Base-by-base conservation (phyloP, 352 stramenopile species). In the Phytophthora syringae region DNA sequence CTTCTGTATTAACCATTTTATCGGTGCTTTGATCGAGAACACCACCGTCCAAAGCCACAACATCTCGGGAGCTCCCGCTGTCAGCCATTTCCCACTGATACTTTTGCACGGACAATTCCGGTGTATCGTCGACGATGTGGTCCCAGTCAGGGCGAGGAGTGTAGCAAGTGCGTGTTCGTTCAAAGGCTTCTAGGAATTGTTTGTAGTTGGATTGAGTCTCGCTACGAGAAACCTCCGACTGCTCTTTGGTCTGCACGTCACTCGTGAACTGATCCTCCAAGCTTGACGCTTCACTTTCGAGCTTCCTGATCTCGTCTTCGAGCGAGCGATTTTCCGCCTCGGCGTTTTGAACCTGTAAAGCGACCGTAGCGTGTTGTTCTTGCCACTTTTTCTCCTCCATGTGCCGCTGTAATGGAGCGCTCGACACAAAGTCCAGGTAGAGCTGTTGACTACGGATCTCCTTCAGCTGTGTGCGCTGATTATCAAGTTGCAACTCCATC, bases 61-160 rank as follows among this genome's bases (percentile, higher is more conserved):
- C 6, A 12, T 64, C 54, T 20, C 22, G 21, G 20, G 52, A 30
- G 30, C 30, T 60, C n/a, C 3, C 2, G 11, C 36, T 60, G n/a
- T 70, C 67, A 3, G 67, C n/a, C 12, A 80, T 69, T 25, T 82
- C 76, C 82, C 80, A 91, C 22, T 86, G 67, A 45, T 82, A 76
- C 50, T 80, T 74, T 18, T 90, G 75, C 18, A 77, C 68, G 1
- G 79, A 84, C 0, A 94, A 52, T 67, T 93, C 86, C 0, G 86
- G 86, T 12, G 84, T 88, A 21, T 72, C 53, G 1, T 77, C 70
- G 7, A 94, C 71, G 18, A 94, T 86, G 9, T 40, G 43, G 51
- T 86, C 77, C 84, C 86, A 93, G 25, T 72, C 53, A 4, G 86
- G 86, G 9, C 86, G 77, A 5, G 86, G 86, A 7, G 86, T 93